These are phyloP conservation scores for Rhizopogon hawkerae DNA, from an alignment of 1,284 basidiomycete species.

Conservation along the genomic window DNA sequence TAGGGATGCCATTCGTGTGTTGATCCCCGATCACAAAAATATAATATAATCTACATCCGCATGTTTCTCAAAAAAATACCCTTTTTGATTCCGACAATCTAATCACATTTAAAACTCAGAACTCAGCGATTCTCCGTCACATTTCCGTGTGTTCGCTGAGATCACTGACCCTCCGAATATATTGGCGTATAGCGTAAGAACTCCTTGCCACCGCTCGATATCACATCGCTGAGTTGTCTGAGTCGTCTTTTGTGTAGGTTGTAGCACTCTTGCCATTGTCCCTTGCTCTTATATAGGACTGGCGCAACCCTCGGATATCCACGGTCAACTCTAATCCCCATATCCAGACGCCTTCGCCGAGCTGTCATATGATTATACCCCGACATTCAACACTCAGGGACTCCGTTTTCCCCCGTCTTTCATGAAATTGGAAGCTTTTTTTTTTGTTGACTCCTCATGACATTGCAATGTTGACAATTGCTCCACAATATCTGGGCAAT, in stretches of 20 bases:
- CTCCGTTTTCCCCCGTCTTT: conserved; percentile 15
- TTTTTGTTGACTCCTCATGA: conserved; percentile 3
- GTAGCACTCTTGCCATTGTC: not conserved
- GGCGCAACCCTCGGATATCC: conserved; percentile 14
- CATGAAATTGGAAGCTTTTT: conserved; percentile 16
- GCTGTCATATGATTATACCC: conserved; percentile 11
- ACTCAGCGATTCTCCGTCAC: conserved; percentile 20
- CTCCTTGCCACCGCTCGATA: not conserved
- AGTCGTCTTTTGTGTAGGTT: too few species aligned
- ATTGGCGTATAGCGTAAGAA: not conserved
- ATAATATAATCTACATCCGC: conserved; percentile 27
- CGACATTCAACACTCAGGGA: conserved; percentile 13
- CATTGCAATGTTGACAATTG: not conserved
- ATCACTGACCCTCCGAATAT: not conserved
- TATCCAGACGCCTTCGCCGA: conserved; percentile 5
- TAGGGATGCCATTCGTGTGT: conserved; percentile 24
- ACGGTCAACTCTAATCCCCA: conserved; percentile 8
- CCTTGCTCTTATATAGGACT: not conserved
- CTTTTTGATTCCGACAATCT: conserved; percentile 11
- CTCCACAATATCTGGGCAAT: not conserved
- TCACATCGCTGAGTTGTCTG: not conserved
- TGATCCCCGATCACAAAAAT: conserved; percentile 30
- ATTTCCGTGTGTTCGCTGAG: conserved; percentile 12
- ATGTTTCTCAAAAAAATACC: not conserved
- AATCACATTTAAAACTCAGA: conserved; percentile 18